Evolutionary conservation across 768 basidiomycete species (phyloP), one percentile per base, ranked within the genome.

Genomic region (Agaricus blazei): DNA sequence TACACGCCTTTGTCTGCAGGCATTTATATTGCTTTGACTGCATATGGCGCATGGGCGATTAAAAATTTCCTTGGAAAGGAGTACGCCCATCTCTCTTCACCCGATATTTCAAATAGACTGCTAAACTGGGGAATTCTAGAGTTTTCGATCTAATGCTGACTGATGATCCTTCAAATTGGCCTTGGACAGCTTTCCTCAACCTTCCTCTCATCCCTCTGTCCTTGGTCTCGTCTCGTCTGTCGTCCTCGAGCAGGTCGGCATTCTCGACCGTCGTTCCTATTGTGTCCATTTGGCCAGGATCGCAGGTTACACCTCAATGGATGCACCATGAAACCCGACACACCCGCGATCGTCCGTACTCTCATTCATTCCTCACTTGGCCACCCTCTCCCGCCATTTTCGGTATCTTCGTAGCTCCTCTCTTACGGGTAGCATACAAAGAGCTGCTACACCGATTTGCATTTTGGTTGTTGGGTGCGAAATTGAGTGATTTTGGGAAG

Each of bases 41-140:
- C 75, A 1, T 92, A 90, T 61, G 90, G 90, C 1, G 82, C 83
- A 2, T 87, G 82, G 67, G 88, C 90, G 27, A 68, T 91, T 15
- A 72, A 77, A 43, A 75, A 84, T 59, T 87, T 88, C 58, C 71
- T 92, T 40, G 90, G 90, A 6, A 67, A 75, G 62, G 86, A 90
- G 81, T 85, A 60, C 38, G 77, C 68, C 5, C 14, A 46, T 41
- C n/a, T 36, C 48, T 24, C 44, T 40, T 15, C 52, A 44, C 19
- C 19, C 19, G 19, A 19, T 19, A 19, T 19, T 19, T 19, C 19
- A 4, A 12, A 31, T 31, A 9, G 31, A 9, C 36, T 27, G 26
- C 29, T 45, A 36, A 37, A 19, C 23, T 51, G 43, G 38, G 45
- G 36, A 24, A 34, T 37, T 12, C 55, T 58, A 82, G 81, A 65